These are phyloP conservation scores for Tuctoria greenei DNA, from an alignment of 176 grass and related monocot species.

Conservation along the genomic window DNA sequence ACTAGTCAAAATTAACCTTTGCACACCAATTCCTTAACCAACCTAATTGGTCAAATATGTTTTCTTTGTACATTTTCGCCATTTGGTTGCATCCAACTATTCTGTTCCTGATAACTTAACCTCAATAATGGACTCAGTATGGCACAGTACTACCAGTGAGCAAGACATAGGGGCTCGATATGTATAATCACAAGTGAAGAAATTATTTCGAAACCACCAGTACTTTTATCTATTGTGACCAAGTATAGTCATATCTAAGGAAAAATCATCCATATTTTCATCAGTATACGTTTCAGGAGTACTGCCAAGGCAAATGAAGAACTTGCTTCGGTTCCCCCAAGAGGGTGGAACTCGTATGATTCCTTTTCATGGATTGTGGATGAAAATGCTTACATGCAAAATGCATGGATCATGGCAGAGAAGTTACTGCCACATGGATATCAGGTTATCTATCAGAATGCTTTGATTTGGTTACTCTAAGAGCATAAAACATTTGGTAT, in stretches of 20 bases:
- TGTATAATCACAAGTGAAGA: neutral
- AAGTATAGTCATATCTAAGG: neutral
- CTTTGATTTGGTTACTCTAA: neutral
- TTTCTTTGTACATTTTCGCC: neutral
- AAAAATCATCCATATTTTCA: constrained; percentile 14
- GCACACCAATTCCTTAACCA: neutral
- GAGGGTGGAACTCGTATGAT: constrained; percentile 95
- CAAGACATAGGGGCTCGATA: neutral
- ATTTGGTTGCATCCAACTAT: neutral
- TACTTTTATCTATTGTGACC: neutral
- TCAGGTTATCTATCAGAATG: constrained; percentile 47
- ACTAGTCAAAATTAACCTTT: neutral
- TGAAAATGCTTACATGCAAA: constrained; percentile 68
- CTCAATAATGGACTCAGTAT: neutral
- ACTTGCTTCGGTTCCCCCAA: constrained; percentile 54
- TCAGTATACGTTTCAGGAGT: constrained; percentile 33
- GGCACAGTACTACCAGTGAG: neutral
- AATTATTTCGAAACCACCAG: neutral
- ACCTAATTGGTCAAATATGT: neutral
- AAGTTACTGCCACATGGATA: constrained; percentile 69
- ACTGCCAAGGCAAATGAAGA: constrained; percentile 27
- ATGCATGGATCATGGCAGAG: constrained; percentile 67
- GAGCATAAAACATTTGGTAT: neutral
- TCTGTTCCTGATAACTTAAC: constrained; percentile 4
- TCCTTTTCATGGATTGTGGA: constrained; percentile 85